Percentiles rank a stretch among this genome's conserved stretches.
These are phyloP conservation scores for Kluyveromyces sp. DNA, from an alignment of 1,139 yeast genomes.

Conservation along the genomic window DNA sequence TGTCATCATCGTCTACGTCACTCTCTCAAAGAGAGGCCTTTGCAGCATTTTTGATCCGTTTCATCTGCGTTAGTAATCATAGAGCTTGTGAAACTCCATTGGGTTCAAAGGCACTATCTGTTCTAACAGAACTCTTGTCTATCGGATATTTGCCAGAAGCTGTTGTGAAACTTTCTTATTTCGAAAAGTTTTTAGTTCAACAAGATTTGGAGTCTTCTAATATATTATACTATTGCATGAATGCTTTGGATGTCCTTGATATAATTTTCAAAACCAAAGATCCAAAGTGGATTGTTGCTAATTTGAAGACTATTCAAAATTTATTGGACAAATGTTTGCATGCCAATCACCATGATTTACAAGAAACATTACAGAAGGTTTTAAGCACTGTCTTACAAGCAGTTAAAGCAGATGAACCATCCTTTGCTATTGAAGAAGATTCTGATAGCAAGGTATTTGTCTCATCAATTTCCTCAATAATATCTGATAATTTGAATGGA, in stretches of 20 bases:
- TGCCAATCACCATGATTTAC: conserved; percentile 78
- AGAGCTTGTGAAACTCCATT: conserved; percentile 78
- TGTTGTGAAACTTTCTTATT: conserved; percentile 71
- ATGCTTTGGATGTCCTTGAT: conserved; percentile 86
- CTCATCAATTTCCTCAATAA: conserved; percentile 52
- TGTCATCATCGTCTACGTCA: conserved; percentile 34
- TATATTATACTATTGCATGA: conserved; percentile 66
- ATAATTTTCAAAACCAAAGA: conserved; percentile 75
- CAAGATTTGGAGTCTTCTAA: conserved; percentile 61
- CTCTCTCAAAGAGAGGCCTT: conserved; percentile 82
- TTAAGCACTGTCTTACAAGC: conserved; percentile 59
- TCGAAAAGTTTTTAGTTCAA: conserved; percentile 76
- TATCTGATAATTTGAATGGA: conserved; percentile 76
- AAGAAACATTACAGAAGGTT: conserved; percentile 72
- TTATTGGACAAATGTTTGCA: conserved; percentile 76
- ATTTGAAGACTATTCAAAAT: conserved; percentile 58
- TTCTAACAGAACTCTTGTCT: conserved; percentile 64
- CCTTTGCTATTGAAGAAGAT: conserved; percentile 40
- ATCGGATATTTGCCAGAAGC: conserved; percentile 82
- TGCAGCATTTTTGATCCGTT: conserved; percentile 82
- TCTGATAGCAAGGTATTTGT: conserved; percentile 59
- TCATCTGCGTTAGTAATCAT: conserved; percentile 80
- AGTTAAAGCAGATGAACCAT: conserved; percentile 34
- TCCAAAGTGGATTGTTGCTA: conserved; percentile 67
- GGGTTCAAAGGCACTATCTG: conserved; percentile 72